phyloP scores from a whole-genome alignment of 805 yeast genomes.

The Starmerella vaccinii region DNA sequence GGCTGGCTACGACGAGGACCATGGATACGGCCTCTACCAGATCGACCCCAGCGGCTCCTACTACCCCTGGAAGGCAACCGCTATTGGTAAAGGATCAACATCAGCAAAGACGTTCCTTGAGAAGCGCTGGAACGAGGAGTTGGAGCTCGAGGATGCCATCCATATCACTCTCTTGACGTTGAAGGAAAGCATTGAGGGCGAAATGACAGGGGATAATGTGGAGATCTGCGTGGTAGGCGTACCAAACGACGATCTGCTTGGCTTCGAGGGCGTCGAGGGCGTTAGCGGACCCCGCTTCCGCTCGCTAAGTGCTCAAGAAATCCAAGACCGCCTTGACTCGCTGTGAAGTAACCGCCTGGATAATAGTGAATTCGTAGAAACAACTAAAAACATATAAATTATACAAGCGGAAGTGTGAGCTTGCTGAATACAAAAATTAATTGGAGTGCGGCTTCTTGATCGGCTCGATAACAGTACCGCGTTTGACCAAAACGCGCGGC shows the following conservation, averaged over 20 bases:
- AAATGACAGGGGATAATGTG: conserved; percentile 90
- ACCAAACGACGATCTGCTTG: conserved; percentile 69
- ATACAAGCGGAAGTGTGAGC: background rate
- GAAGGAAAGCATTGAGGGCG: conserved; percentile 96
- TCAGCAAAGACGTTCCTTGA: conserved; percentile 97
- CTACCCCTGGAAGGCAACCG: conserved; percentile 99
- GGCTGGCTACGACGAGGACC: conserved; percentile 82
- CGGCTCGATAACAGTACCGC: conserved; percentile 86
- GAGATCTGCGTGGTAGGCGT: conserved; percentile 83
- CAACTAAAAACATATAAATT: background rate
- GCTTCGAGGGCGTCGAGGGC: conserved; percentile 69
- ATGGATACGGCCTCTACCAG: conserved; percentile 76
- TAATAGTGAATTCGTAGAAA: background rate
- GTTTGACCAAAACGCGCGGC: conserved; percentile 78
- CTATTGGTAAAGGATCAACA: conserved; percentile 90
- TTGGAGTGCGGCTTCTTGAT: conserved; percentile 40
- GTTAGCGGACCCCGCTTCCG: conserved; percentile 85
- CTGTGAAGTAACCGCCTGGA: conserved; percentile 43
- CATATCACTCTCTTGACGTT: conserved; percentile 89
- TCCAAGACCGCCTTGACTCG: conserved; percentile 90
- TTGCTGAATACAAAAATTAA: background rate
- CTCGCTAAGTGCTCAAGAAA: conserved; percentile 77
- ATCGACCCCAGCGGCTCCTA: conserved; percentile 97
- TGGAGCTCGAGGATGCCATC: conserved; percentile 95
- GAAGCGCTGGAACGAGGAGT: conserved; percentile 95